A percentile compares a stretch with the other conserved stretches of the same genome.
Conservation (phyloP, 768 basidiomycete species). For the Xerocomellus dryophilus region DNA sequence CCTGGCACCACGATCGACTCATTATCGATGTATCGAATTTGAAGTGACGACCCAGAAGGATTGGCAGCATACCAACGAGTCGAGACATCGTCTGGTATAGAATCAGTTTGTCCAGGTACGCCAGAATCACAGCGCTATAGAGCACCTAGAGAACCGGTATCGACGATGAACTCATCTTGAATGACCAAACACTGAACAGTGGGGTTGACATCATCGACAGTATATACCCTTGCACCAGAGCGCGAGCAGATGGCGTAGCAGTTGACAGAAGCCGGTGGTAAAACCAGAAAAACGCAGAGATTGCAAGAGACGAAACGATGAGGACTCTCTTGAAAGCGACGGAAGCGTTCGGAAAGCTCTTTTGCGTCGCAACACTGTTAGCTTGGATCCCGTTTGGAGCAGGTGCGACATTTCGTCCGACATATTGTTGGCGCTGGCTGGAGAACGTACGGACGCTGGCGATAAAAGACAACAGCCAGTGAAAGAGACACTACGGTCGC, state of each 20-base stretch:
- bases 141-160: conserved; percentile 54
- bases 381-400: neutral
- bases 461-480: neutral
- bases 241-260: conserved; percentile 62
- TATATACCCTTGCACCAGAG: conserved; percentile 53
- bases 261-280: conserved; percentile 16
- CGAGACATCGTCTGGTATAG: conserved; percentile 40
- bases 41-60: conserved; percentile 27
- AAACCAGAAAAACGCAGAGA: conserved; percentile 10
- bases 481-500: neutral
- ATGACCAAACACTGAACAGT: conserved; percentile 65
- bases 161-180: conserved; percentile 46
- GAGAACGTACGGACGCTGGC: neutral
- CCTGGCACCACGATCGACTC: conserved; percentile 71
- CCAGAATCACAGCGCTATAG: neutral
- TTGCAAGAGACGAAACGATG: conserved; percentile 5
- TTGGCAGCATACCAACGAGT: conserved; percentile 36
- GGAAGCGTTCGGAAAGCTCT: neutral
- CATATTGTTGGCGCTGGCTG: neutral
- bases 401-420: conserved; percentile 6
- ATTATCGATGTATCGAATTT: conserved; percentile 48
- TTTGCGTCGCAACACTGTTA: neutral
- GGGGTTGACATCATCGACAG: conserved; percentile 55
- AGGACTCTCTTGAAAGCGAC: conserved; percentile 1
- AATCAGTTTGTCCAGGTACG: conserved; percentile 1